These are phyloP conservation scores for Agrocybe praecox DNA, from an alignment of 768 basidiomycete species.

Conservation along the genomic window DNA sequence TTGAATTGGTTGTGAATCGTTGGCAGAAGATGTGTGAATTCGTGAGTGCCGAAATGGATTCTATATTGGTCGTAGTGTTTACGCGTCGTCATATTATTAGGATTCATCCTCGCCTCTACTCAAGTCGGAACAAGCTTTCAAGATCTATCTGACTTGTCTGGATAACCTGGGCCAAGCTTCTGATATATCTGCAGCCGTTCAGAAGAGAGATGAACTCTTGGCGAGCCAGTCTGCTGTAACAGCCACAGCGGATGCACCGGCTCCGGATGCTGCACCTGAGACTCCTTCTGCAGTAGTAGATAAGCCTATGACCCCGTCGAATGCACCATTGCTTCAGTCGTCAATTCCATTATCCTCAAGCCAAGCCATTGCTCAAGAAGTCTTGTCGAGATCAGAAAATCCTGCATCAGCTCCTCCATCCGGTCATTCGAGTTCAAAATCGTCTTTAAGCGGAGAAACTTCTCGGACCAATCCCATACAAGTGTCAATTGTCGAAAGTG, in stretches of 20 bases:
- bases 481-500: constrained; percentile 83
- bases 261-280: constrained; percentile 14
- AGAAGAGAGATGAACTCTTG: constrained; percentile 67
- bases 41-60: constrained; percentile 62
- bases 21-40: constrained; percentile 88
- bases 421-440: constrained; percentile 33
- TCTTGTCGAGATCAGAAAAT: constrained; percentile 37
- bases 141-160: constrained; percentile 73
- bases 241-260: constrained; percentile 11
- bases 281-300: constrained; percentile 8
- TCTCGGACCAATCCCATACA: constrained; percentile 66
- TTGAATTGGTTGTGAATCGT: constrained; percentile 71
- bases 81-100: constrained; percentile 33
- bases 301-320: constrained; percentile 5
- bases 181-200: constrained; percentile 66
- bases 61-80: not conserved
- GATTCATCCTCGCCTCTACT: constrained; percentile 71
- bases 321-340: constrained; percentile 6
- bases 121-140: constrained; percentile 71
- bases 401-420: constrained; percentile 20
- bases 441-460: constrained; percentile 43
- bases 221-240: constrained; percentile 28
- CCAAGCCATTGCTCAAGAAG: constrained; percentile 49
- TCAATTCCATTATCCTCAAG: constrained; percentile 26
- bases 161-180: constrained; percentile 57